Evolutionary conservation across 805 yeast species (phyloP), one percentile per base, ranked within the genome.

Genomic region (Wickerhamomyces hampshirensis): DNA sequence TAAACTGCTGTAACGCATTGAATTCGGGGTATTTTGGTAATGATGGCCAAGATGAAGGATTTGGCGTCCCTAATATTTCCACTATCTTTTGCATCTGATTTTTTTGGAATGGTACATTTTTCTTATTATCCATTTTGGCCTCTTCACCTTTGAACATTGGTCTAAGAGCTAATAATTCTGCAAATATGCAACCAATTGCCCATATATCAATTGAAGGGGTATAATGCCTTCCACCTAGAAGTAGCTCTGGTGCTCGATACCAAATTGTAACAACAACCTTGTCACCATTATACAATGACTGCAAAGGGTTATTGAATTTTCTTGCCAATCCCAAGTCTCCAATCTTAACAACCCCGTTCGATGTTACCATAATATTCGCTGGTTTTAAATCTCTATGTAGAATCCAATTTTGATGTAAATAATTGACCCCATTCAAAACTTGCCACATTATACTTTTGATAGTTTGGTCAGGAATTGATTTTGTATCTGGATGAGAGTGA

Each of bases 101-200:
- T 39, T 83, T 79, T 59, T 93, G 98, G 60, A 93, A 93, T 3
- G 98, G 97, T 5, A 91, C 89, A 38, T 79, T 82, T 54, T 91
- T 89, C 54, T 88, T 91, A 47, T 84, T 84, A 57, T 89, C 98
- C 73, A 91, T 84, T 50, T 91, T 91, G 11, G 95, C 93, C 55
- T 93, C 99, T 60, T 93, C 98, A 36, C 98, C 98, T 58, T 93
- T 93, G 65, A 93, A 93, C 8, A 93, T 80, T 0, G 99, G 99
- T 49, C 96, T 65, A 23, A 93, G 62, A 1, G 95, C 85, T 11
- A 93, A 65, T 34, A 93, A 63, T 56, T 93, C 99, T 0, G 96
- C 98, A 47, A 91, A 65, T 4, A 89, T 89, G 58, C 97, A 89
- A 0, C 98, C 98, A 5, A 85, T 86, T 0, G 98, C 95, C 98